Conservation (phyloP, 2,329 filamentous ascomycete species). For the Ophiocordyceps polyrhachis-furcata region DNA sequence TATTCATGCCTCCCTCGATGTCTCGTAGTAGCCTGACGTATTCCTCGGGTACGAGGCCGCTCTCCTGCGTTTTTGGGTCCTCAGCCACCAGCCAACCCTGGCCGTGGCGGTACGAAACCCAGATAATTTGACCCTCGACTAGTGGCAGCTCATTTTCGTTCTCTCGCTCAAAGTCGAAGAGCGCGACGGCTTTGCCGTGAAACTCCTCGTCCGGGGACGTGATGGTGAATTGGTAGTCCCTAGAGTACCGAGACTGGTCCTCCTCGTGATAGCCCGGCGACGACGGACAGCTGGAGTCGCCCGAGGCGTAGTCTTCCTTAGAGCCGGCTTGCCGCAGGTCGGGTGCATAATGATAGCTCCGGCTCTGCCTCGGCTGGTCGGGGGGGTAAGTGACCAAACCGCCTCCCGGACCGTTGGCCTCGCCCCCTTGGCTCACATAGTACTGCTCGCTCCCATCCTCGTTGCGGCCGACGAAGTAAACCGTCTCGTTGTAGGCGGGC, state of each 20-base stretch:
- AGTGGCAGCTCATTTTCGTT: conserved; percentile 93
- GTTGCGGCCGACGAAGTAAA: conserved; percentile 47
- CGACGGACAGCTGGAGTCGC: conserved; percentile 37
- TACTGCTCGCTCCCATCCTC: conserved; percentile 58
- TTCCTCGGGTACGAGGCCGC: conserved; percentile 86
- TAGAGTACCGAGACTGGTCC: conserved; percentile 66
- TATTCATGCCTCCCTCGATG: conserved; percentile 77
- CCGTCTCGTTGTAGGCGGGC: conserved; percentile 31
- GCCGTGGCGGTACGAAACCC: conserved; percentile 88
- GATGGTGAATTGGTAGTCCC: conserved; percentile 88
- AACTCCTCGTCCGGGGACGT: conserved; percentile 93
- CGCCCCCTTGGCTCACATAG: conserved; percentile 50
- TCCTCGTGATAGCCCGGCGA: conserved; percentile 39
- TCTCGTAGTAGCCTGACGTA: conserved; percentile 85
- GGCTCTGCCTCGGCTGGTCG: conserved; percentile 40
- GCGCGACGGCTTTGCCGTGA: conserved; percentile 85
- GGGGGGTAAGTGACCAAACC: conserved; percentile 66
- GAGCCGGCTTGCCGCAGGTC: conserved; percentile 28
- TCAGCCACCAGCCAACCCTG: conserved; percentile 96
- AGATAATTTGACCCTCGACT: conserved; percentile 86
- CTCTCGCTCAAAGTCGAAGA: conserved; percentile 88
- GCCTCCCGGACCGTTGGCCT: conserved; percentile 58
- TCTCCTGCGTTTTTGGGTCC: conserved; percentile 86
- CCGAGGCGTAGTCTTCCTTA: conserved; percentile 37
- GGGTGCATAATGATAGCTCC: conserved; percentile 22